Conservation (phyloP, 495 filamentous ascomycete genomes). For the Saxophila tyrrhenica region DNA sequence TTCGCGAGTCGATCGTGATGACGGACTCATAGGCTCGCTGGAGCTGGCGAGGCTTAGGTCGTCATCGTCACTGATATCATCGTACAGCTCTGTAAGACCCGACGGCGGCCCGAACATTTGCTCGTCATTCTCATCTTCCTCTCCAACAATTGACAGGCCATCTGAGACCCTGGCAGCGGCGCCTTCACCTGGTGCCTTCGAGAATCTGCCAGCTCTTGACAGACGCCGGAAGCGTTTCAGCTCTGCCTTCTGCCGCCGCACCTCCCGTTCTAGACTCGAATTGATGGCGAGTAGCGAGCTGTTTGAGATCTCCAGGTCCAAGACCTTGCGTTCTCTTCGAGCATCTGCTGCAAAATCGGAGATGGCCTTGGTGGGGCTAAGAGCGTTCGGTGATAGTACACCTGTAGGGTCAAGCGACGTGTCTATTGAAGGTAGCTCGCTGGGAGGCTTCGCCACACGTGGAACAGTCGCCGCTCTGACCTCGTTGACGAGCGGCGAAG, state of each 20-base stretch:
- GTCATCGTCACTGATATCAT: slow-evolving; percentile 13
- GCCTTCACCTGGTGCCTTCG: slow-evolving; percentile 27
- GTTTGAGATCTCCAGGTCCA: slow-evolving; percentile 97
- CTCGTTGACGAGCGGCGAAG: slow-evolving; percentile 10
- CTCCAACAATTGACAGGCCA: slow-evolving; percentile 19
- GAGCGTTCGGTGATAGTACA: slow-evolving; percentile 4
- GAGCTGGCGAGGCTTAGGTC: slow-evolving; percentile 15
- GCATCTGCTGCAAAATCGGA: slow-evolving; percentile 67
- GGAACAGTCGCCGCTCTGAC: slow-evolving; percentile 8
- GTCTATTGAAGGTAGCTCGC: slow-evolving; percentile 6
- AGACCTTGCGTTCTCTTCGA: slow-evolving; percentile 81
- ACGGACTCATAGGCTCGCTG: slow-evolving; percentile 33
- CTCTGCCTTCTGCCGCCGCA: slow-evolving; percentile 84
- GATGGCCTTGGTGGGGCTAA: slow-evolving; percentile 39
- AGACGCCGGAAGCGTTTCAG: slow-evolving; percentile 72
- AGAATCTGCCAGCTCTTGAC: slow-evolving; percentile 32
- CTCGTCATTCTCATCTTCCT: slow-evolving; percentile 32
- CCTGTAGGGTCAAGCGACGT: slow-evolving; percentile 4
- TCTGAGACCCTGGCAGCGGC: slow-evolving; percentile 62
- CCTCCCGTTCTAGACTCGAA: slow-evolving; percentile 75
- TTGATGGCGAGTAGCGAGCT: slow-evolving; percentile 96
- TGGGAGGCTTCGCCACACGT: neutral
- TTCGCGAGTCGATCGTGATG: slow-evolving; percentile 34
- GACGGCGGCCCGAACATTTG: slow-evolving; percentile 18
- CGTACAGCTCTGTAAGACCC: slow-evolving; percentile 8